Percentiles rank a stretch among this genome's conserved stretches.
phyloP scores from a whole-genome alignment of 73 alveolate species.

The Uronychia setigera region DNA sequence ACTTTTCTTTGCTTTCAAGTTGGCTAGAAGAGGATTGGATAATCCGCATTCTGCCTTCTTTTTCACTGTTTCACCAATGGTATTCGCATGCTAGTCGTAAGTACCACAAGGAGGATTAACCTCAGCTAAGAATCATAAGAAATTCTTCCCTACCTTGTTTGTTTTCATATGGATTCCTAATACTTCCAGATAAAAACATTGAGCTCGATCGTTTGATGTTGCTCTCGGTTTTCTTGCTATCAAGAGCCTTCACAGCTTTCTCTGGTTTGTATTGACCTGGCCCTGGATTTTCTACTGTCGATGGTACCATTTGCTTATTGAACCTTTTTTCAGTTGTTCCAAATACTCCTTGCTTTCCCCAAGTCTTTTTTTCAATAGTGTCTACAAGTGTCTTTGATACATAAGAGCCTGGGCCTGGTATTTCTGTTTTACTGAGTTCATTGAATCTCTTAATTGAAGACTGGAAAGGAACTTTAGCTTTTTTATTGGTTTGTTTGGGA shows the following conservation, averaged over 20 bases:
- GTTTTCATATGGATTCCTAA: conserved; percentile 38
- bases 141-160: background rate
- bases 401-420: conserved; percentile 81
- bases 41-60: conserved; percentile 53
- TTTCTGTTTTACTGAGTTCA: conserved; percentile 3
- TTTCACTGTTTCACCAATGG: conserved; percentile 42
- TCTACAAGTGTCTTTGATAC: conserved; percentile 38
- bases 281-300: conserved; percentile 51
- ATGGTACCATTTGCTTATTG: conserved; percentile 2
- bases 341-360: conserved; percentile 83
- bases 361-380: conserved; percentile 48
- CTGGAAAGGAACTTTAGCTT: background rate
- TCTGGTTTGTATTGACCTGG: conserved; percentile 75
- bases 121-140: background rate
- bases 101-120: conserved; percentile 8
- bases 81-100: conserved; percentile 11
- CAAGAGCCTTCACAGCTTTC: conserved; percentile 27
- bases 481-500: background rate
- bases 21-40: conserved; percentile 58
- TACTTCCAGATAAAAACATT: conserved; percentile 26
- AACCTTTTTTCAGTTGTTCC: conserved; percentile 74
- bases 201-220: conserved; percentile 41
- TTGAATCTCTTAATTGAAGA: conserved; percentile 21
- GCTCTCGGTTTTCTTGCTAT: conserved; percentile 16
- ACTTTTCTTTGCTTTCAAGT: conserved; percentile 52